Evolutionary conservation across 306 rosid genomes (phyloP), one percentile per base, ranked within the genome.

Genomic region (Hippophae tibetana): DNA sequence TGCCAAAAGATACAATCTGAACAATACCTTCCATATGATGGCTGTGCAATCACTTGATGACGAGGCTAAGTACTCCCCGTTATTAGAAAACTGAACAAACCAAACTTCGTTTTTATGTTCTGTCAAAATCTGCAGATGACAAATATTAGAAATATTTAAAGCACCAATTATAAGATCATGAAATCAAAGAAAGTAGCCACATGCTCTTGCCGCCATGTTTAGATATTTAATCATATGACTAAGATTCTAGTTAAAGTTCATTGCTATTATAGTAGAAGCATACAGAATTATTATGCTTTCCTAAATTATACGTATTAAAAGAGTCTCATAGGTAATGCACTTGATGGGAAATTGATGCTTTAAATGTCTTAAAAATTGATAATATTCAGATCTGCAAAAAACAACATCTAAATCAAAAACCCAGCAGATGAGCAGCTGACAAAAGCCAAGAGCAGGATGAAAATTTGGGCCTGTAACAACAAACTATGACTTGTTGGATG

Each of bases 41-140:
- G 95, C 92, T 5, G 92, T 79, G 68, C 86, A 83, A 72, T 92
- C 98, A 56, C 84, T 77, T 68, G 96, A 87, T 43, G 95, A 79
- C 55, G 98, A 92, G 57, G 98, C 98, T 43, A 92, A 78, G 77
- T 83, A 76, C 60, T 83, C 84, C 65, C 96, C 98, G 26, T 72
- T 85, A 62, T 87, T 75, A 60, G 98, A 92, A 80, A 92, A 92
- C 65, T 92, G 95, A 54, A 87, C 93, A 80, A 79, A 85, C 98
- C 96, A 85, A 65, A 85, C 98, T 83, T 87, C 98, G 67, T 92
- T 76, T 74, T 69, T 76, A 72, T 92, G 98, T 55, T 81, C 92
- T 13, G 82, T 81, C 86, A 92, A 74, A 77, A 87, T 82, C 98
- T 92, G 93, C 82, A 72, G 56, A 67, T 55, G 49, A 61, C 13